Percentiles rank a stretch among this genome's conserved stretches.
Evolutionary conservation across 495 filamentous ascomycete genomes (phyloP).

Genomic region (Penicillium steckii): DNA sequence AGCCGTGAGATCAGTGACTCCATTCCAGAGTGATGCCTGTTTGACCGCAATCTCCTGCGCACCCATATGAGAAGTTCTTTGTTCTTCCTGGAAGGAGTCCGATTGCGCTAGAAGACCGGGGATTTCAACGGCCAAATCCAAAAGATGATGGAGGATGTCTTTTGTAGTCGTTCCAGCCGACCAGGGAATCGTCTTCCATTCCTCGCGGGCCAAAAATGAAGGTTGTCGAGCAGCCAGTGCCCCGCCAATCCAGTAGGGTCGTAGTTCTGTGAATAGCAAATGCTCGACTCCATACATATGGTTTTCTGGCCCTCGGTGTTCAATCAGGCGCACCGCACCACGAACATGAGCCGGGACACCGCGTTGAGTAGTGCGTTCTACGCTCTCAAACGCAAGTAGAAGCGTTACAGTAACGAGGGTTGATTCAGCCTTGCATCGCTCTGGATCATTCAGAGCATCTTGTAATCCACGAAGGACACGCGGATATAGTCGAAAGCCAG

Average conservation of each 20-base stretch:
- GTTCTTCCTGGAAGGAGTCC: conserved; percentile 30
- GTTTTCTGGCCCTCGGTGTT: conserved; percentile 46
- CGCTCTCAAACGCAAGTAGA: conserved; percentile 46
- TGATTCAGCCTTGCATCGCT: conserved; percentile 43
- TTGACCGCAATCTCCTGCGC: conserved; percentile 38
- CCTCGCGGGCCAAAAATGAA: conserved; percentile 37
- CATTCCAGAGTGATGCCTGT: conserved; percentile 38
- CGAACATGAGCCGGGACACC: conserved; percentile 41
- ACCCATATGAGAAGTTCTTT: conserved; percentile 21
- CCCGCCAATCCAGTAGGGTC: conserved; percentile 45
- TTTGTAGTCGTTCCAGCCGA: conserved; percentile 39
- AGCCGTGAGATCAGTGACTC: conserved; percentile 31
- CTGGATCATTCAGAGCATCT: conserved; percentile 39
- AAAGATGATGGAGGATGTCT: conserved; percentile 41
- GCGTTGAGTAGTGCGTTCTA: conserved; percentile 39
- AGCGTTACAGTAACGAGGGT: conserved; percentile 44
- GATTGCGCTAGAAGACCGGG: conserved; percentile 32
- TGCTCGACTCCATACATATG: conserved; percentile 48
- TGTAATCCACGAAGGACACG: conserved; percentile 41
- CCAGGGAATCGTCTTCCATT: conserved; percentile 48
- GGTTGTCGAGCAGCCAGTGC: conserved; percentile 32
- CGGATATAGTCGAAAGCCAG: conserved; percentile 39
- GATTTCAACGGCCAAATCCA: conserved; percentile 42
- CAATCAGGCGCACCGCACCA: conserved; percentile 42
- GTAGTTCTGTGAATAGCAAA: conserved; percentile 41